These are phyloP conservation scores for Amaranthus cruentus DNA, from an alignment of 148 eudicot genomes.

Conservation along the genomic window DNA sequence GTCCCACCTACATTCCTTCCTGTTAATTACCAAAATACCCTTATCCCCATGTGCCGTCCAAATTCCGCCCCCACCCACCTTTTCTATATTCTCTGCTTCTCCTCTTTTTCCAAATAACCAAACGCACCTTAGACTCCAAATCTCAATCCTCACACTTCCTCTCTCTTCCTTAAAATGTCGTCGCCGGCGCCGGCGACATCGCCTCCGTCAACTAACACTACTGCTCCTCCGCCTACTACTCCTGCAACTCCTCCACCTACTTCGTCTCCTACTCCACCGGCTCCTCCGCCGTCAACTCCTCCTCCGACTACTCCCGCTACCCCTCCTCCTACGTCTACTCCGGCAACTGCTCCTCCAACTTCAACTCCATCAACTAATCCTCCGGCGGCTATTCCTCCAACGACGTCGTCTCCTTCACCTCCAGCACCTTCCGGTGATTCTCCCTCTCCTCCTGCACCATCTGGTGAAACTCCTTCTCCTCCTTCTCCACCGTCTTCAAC, in stretches of 20 bases:
- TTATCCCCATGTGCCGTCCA: constrained; percentile 20
- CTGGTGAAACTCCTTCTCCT: background rate
- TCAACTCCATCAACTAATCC: constrained; percentile 19
- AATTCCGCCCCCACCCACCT: background rate
- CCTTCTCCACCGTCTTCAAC: constrained; percentile 37
- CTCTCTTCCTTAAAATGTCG: constrained; percentile 28
- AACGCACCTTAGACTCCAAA: background rate
- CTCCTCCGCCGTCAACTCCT: constrained; percentile 23
- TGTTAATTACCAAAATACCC: constrained; percentile 9
- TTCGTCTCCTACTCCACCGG: constrained; percentile 22
- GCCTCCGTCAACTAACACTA: constrained; percentile 21
- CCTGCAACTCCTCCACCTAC: constrained; percentile 25
- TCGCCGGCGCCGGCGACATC: constrained; percentile 47
- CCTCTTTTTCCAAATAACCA: background rate
- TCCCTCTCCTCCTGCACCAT: constrained; percentile 24
- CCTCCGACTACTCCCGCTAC: constrained; percentile 30
- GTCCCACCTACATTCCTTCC: constrained; percentile 18
- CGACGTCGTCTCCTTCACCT: constrained; percentile 8
- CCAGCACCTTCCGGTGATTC: constrained; percentile 21
- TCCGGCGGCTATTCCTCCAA: constrained; percentile 11
- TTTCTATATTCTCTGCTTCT: background rate
- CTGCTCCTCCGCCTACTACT: constrained; percentile 29
- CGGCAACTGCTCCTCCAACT: constrained; percentile 29
- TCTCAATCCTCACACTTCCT: background rate
- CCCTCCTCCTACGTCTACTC: constrained; percentile 35